These are phyloP conservation scores for Diaporthe vexans DNA, from an alignment of 2,329 filamentous ascomycete species.

Conservation along the genomic window DNA sequence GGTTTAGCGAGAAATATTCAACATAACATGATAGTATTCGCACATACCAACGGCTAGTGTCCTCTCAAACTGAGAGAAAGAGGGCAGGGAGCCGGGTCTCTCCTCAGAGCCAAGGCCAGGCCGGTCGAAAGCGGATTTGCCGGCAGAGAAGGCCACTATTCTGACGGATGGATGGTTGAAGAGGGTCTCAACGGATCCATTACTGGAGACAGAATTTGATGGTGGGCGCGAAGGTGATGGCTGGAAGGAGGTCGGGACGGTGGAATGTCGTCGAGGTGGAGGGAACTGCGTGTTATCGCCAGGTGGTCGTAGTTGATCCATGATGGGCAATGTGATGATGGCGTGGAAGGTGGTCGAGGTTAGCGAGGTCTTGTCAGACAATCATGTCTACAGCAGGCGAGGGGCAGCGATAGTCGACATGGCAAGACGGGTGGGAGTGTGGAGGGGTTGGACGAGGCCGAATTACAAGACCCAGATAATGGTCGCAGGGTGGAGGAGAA, in stretches of 20 bases:
- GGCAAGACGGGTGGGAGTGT: conserved; percentile 11
- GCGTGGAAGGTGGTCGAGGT: not conserved
- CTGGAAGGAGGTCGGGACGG: conserved; percentile 52
- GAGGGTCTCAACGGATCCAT: conserved; percentile 74
- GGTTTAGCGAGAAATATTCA: not conserved
- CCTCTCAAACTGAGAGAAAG: conserved; percentile 82
- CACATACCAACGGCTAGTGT: conserved; percentile 82
- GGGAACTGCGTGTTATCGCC: conserved; percentile 42
- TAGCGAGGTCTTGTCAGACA: conserved; percentile 6
- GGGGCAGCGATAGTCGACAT: conserved; percentile 31
- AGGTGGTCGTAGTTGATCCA: conserved; percentile 39
- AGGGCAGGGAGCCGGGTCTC: conserved; percentile 76
- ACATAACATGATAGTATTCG: not conserved
- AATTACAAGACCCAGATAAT: conserved; percentile 32
- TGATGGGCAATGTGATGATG: conserved; percentile 27
- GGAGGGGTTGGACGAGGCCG: not conserved
- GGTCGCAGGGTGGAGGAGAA: conserved; percentile 38
- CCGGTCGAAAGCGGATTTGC: conserved; percentile 46
- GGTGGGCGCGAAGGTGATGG: conserved; percentile 50
- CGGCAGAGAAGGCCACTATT: conserved; percentile 70
- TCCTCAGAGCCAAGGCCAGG: conserved; percentile 54
- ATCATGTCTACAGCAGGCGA: conserved; percentile 31
- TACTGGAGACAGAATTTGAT: conserved; percentile 45
- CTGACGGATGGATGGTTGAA: conserved; percentile 81
- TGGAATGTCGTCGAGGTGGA: conserved; percentile 44